Evolutionary conservation across 2,329 filamentous ascomycete genomes (phyloP).

Genomic region (Thielaviopsis cerberus): DNA sequence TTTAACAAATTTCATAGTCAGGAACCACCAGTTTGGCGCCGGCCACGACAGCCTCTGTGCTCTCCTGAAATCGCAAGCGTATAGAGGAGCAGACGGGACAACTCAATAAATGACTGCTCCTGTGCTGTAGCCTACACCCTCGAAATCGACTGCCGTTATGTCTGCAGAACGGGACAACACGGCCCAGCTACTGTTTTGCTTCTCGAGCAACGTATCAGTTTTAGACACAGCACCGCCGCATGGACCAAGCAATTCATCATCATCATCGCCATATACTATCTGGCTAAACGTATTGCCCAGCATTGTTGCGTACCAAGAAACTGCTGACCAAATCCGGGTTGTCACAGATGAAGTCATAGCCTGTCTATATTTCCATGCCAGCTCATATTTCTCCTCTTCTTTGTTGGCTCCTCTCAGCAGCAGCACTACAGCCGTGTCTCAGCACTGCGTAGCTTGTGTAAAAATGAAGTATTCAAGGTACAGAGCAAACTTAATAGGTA

Average conservation of each 20-base stretch:
- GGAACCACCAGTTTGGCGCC: neutral
- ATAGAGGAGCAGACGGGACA: neutral
- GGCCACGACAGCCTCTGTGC: neutral
- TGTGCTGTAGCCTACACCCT: neutral
- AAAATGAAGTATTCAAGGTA: too few relatives aligned
- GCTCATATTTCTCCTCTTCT: neutral
- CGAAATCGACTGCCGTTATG: neutral
- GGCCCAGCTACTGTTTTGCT: neutral
- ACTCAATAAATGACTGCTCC: neutral
- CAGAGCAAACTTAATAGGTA: too few relatives aligned
- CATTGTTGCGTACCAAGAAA: neutral
- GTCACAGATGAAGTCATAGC: neutral
- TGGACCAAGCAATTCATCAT: neutral
- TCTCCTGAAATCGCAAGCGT: neutral
- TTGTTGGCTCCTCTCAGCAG: neutral
- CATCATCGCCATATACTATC: neutral
- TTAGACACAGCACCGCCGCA: neutral
- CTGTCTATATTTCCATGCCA: neutral
- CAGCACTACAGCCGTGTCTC: neutral
- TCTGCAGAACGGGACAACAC: neutral
- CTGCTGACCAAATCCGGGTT: neutral
- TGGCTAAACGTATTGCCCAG: neutral
- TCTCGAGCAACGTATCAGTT: neutral
- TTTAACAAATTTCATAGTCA: neutral
- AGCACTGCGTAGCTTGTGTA: neutral